Percentiles rank a stretch among this genome's conserved stretches.
phyloP scores from a whole-genome alignment of 768 basidiomycete species.

The Lentinus tigrinus region DNA sequence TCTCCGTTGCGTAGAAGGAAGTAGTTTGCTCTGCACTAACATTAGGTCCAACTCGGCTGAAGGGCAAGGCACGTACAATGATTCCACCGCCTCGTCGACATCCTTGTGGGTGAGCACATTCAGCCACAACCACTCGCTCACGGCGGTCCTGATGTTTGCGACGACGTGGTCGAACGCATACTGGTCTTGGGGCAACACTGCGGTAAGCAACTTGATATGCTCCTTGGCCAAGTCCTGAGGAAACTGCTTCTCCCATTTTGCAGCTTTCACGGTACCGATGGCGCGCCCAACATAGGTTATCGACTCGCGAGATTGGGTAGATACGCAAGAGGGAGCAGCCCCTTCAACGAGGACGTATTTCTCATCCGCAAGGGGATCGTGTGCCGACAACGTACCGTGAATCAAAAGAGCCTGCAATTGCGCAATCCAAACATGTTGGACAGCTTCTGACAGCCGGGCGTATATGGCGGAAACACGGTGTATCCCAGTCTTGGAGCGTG shows the following conservation, averaged over 20 bases:
- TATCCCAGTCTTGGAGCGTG: constrained; percentile 75
- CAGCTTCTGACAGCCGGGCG: constrained; percentile 65
- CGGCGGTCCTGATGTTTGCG: constrained; percentile 69
- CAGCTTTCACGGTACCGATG: constrained; percentile 77
- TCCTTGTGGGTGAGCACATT: constrained; percentile 84
- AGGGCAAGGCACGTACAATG: constrained; percentile 55
- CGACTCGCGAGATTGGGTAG: constrained; percentile 70
- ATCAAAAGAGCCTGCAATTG: constrained; percentile 83
- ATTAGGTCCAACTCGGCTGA: constrained; percentile 11
- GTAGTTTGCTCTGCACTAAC: constrained; percentile 68
- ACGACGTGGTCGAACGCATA: constrained; percentile 77
- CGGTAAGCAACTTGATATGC: constrained; percentile 64
- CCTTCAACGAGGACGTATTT: constrained; percentile 59
- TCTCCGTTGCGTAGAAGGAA: constrained; percentile 89
- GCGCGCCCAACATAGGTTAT: constrained; percentile 87
- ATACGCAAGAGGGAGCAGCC: constrained; percentile 74
- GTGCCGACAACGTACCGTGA: constrained; percentile 63
- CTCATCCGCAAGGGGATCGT: constrained; percentile 67
- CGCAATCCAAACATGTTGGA: constrained; percentile 80
- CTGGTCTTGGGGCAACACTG: constrained; percentile 71
- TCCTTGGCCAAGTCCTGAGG: constrained; percentile 64
- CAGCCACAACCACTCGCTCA: constrained; percentile 93
- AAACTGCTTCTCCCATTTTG: constrained; percentile 76
- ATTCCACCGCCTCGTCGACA: constrained; percentile 81
- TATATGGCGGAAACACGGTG: constrained; percentile 73